Base-by-base conservation (phyloP, 2,329 filamentous ascomycete species). In the Talaromyces funiculosus region DNA sequence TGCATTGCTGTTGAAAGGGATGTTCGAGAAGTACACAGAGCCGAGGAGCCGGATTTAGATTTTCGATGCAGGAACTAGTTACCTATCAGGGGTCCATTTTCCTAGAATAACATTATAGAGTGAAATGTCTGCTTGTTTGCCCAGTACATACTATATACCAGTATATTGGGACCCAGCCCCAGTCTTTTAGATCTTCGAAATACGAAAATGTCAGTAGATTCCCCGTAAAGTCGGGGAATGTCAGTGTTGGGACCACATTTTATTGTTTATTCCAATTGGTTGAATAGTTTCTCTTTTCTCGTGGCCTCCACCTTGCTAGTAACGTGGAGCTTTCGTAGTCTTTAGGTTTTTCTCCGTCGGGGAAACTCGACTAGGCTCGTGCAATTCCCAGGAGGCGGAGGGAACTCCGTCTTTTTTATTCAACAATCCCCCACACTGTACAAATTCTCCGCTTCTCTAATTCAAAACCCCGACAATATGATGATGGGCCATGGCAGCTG, bases 1-100 rank as follows among this genome's bases (percentile, higher is more conserved):
- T 18, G 68, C 68, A 6, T 35, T 62, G 47, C 63, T 66, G 20
- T 51, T 70, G 56, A 66, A 64, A 55, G 40, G 60, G 3, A 64
- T 64, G 20, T 63, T 66, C 51, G 37, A 64, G 40, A 58, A 62
- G 24, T 51, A 33, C 47, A 51, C 16, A 20, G 26, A 51, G 26
- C 47, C 47, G 47, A 33, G 47, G 26, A 22, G n/a, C n/a, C n/a
- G n/a, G n/a, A n/a, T n/a, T n/a, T n/a, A n/a, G n/a, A n/a, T n/a
- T n/a, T n/a, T n/a, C n/a, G n/a, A n/a, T n/a, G n/a, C n/a, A n/a
- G 8, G n/a, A 10, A 33, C 2, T 45, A 24, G 22, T 42, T 20
- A 18, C 5, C 4, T 6, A 8, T 4, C 14, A 18, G 37, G 37
- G 14, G 16, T 18, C 37, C 12, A 7, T n/a, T 14, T 24, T 22